Evolutionary conservation across 345 rosid species (phyloP).

Genomic region (Luvunga scandens): DNA sequence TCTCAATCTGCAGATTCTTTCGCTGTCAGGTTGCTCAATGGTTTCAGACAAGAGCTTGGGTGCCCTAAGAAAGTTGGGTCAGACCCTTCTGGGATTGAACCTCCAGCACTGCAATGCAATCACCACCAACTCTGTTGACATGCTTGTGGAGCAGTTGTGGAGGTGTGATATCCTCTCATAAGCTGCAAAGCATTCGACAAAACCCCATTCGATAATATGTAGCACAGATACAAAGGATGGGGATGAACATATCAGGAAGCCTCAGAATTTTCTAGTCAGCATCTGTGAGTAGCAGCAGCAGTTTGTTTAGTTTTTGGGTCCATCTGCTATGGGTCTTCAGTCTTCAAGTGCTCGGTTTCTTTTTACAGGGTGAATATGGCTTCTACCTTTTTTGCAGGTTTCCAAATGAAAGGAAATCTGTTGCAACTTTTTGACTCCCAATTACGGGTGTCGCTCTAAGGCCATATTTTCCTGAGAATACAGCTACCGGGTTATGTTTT

Average conservation of each 20-base stretch:
- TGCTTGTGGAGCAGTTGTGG: slow-evolving; percentile 68
- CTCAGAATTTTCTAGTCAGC: slow-evolving; percentile 18
- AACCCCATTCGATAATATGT: neutral
- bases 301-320: slow-evolving; percentile 65
- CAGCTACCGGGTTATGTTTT: slow-evolving; percentile 41
- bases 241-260: slow-evolving; percentile 10
- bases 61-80: slow-evolving; percentile 51
- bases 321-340: slow-evolving; percentile 54
- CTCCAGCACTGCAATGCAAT: slow-evolving; percentile 77
- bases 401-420: slow-evolving; percentile 35
- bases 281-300: slow-evolving; percentile 27
- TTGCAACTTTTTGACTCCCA: slow-evolving; percentile 31
- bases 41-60: slow-evolving; percentile 67
- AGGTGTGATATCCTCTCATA: slow-evolving; percentile 82
- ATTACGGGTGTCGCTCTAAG: slow-evolving; percentile 24
- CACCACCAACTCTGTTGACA: slow-evolving; percentile 44
- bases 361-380: slow-evolving; percentile 57
- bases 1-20: slow-evolving; percentile 72
- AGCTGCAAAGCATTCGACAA: slow-evolving; percentile 13
- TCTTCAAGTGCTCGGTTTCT: slow-evolving; percentile 31
- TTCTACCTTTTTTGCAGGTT: slow-evolving; percentile 46
- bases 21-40: slow-evolving; percentile 63
- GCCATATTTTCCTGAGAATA: slow-evolving; percentile 48
- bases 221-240: slow-evolving; percentile 16
- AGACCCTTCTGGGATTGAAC: slow-evolving; percentile 70